Evolutionary conservation across 768 basidiomycete species (phyloP).

Genomic region (Glaciozyma martinii): DNA sequence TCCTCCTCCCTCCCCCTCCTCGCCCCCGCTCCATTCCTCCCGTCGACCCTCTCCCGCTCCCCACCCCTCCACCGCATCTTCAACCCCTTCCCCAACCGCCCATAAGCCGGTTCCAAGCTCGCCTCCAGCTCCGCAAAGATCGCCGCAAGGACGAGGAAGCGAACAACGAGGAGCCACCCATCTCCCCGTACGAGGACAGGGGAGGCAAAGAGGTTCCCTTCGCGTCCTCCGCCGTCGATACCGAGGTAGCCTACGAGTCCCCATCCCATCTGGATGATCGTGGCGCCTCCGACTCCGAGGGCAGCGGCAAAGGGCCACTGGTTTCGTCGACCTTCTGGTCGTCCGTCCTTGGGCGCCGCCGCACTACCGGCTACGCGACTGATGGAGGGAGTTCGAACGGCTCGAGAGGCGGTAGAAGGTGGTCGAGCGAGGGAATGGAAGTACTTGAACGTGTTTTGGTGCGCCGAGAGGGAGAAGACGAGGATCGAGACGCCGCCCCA

Average conservation of each 20-base stretch:
- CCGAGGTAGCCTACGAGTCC: slow-evolving; percentile 29
- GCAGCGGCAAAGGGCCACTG: slow-evolving; percentile 30
- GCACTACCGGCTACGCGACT: too few relatives aligned
- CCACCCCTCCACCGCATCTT: not conserved
- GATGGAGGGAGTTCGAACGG: not conserved
- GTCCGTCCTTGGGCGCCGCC: not conserved
- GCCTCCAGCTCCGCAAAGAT: slow-evolving; percentile 4
- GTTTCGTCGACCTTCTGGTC: slow-evolving; percentile 21
- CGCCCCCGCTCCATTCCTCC: not conserved
- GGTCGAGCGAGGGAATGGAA: slow-evolving; percentile 19
- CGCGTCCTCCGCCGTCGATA: slow-evolving; percentile 8
- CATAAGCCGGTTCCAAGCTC: not conserved
- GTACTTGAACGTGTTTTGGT: slow-evolving; percentile 32
- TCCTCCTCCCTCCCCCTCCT: not conserved
- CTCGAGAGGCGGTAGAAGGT: slow-evolving; percentile 5
- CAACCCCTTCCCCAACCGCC: not conserved
- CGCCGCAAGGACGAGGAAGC: slow-evolving; percentile 22
- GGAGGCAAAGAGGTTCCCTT: slow-evolving; percentile 20
- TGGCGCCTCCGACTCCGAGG: slow-evolving; percentile 14
- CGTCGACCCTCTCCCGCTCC: not conserved
- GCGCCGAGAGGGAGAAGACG: slow-evolving; percentile 24
- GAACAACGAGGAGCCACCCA: slow-evolving; percentile 17
- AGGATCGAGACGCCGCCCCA: slow-evolving; percentile 30
- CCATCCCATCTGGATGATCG: slow-evolving; percentile 28
- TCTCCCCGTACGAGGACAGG: slow-evolving; percentile 20